Evolutionary conservation across 345 rosid species (phyloP).

Genomic region (Gossypium mustelinum): DNA sequence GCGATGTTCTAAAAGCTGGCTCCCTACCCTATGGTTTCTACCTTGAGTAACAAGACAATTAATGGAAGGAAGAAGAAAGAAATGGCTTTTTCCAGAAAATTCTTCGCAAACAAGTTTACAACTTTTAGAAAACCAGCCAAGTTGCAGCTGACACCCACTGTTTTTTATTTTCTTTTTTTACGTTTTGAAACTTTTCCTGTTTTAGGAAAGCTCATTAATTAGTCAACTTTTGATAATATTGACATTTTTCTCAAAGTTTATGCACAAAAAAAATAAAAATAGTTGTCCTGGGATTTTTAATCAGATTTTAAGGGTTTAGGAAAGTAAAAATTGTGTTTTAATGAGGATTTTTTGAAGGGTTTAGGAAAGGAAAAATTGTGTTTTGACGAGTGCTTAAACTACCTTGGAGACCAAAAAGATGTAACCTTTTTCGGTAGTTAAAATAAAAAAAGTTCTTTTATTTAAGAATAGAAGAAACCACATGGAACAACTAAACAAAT

Average conservation of each 20-base stretch:
- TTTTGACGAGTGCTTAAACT: too few relatives aligned
- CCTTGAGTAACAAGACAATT: neutral
- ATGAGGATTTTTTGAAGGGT: too few relatives aligned
- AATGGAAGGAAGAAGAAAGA: neutral
- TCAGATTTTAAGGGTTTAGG: neutral
- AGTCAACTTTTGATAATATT: slow-evolving; percentile 12
- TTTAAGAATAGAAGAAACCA: neutral
- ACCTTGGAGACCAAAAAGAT: too few relatives aligned
- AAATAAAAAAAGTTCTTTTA: neutral
- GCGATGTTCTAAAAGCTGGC: neutral
- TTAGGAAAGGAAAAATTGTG: too few relatives aligned
- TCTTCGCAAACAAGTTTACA: neutral
- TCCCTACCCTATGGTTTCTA: neutral
- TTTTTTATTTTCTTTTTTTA: neutral
- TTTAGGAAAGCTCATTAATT: neutral
- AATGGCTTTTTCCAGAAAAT: neutral
- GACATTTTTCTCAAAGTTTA: neutral
- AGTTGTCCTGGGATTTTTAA: neutral
- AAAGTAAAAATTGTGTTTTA: too few relatives aligned
- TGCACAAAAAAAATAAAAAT: neutral
- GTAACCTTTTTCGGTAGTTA: neutral
- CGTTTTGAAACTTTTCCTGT: neutral
- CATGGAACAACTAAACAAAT: neutral
- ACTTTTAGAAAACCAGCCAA: neutral
- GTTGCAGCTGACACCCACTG: slow-evolving; percentile 15